Percentiles rank a stretch among this genome's conserved stretches.
Evolutionary conservation across 805 yeast genomes (phyloP).

Genomic region (Candida easanensis): DNA sequence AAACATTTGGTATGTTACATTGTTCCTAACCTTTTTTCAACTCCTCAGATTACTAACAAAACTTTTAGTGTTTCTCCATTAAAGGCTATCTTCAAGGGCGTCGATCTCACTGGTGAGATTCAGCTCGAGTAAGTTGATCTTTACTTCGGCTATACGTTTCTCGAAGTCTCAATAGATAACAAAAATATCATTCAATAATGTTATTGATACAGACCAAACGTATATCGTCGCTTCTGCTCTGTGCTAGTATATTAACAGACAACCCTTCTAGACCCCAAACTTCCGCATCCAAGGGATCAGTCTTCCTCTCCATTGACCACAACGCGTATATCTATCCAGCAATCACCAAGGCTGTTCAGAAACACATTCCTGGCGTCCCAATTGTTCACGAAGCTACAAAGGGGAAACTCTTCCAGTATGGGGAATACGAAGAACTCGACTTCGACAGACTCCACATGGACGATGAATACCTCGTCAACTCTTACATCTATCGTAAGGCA

Average conservation of each 20-base stretch:
- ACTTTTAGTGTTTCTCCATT: conserved; percentile 64
- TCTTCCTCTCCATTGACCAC: conserved; percentile 31
- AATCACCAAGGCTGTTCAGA: conserved; percentile 29
- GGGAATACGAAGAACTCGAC: conserved; percentile 87
- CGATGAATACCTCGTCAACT: conserved; percentile 59
- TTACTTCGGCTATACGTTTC: not conserved
- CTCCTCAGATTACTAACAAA: conserved; percentile 18
- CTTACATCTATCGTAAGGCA: conserved; percentile 87
- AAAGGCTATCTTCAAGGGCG: conserved; percentile 64
- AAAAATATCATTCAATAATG: not conserved
- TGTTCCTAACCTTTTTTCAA: not conserved
- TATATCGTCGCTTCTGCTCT: not conserved
- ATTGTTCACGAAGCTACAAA: conserved; percentile 17
- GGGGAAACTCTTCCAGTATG: conserved; percentile 63
- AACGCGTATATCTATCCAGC: conserved; percentile 42
- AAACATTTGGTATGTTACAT: conserved; percentile 28
- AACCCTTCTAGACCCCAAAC: not conserved
- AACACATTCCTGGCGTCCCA: conserved; percentile 32
- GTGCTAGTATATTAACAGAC: not conserved
- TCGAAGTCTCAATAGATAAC: conserved; percentile 1
- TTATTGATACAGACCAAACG: conserved; percentile 1
- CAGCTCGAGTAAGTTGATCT: conserved; percentile 31
- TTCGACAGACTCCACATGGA: conserved; percentile 56
- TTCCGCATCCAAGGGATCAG: not conserved
- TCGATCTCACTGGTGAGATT: conserved; percentile 59